A percentile compares a stretch with the other conserved stretches of the same genome.
Evolutionary conservation across 2,329 filamentous ascomycete species (phyloP).

Genomic region (Xylaria polymorpha): DNA sequence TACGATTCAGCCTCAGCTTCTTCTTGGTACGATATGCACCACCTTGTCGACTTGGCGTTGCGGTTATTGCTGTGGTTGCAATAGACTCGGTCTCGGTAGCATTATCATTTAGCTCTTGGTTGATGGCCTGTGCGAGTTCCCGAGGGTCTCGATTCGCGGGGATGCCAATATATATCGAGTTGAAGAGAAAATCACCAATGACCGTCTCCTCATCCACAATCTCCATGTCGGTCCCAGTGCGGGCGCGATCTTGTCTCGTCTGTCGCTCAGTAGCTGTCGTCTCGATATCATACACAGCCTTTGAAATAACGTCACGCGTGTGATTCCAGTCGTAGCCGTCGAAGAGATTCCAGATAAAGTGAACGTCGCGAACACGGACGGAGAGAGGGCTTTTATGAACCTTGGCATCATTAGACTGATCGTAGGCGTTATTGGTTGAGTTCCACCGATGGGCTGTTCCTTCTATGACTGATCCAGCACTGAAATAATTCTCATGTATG

Average conservation of each 20-base stretch:
- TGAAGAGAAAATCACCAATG: conserved; percentile 96
- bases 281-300: conserved; percentile 90
- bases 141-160: conserved; percentile 86
- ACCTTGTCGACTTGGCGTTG: conserved; percentile 64
- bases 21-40: conserved; percentile 60
- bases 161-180: conserved; percentile 97
- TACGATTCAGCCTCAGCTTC: conserved; percentile 80
- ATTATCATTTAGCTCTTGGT: conserved; percentile 86
- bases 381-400: conserved; percentile 77
- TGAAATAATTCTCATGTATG: conserved; percentile 84
- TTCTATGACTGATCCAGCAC: conserved; percentile 67
- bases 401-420: conserved; percentile 70
- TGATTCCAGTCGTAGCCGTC: conserved; percentile 97
- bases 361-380: conserved; percentile 83
- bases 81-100: conserved; percentile 91
- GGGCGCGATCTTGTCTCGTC: conserved; percentile 66
- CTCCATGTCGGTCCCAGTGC: conserved; percentile 68
- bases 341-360: conserved; percentile 97
- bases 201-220: conserved; percentile 85
- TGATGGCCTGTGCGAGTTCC: conserved; percentile 85
- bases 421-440: conserved; percentile 79
- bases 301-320: conserved; percentile 86
- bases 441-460: conserved; percentile 83
- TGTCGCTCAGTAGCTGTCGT: conserved; percentile 81
- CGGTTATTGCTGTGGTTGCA: conserved; percentile 77